These are phyloP conservation scores for Trichosanthes cucumerina DNA, from an alignment of 306 rosid genomes.

Conservation along the genomic window DNA sequence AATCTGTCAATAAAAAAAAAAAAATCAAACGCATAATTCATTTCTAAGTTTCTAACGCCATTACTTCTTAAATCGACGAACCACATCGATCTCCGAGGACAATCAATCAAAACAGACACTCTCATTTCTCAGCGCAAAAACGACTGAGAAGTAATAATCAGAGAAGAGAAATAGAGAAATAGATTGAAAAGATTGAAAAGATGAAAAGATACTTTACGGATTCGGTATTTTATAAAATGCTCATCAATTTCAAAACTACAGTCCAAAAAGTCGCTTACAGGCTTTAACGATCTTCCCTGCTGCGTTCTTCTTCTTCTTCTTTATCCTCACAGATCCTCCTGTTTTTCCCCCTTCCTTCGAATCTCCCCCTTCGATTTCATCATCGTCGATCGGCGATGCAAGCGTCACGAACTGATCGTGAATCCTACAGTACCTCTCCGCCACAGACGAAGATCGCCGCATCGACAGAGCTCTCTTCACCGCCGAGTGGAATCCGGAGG, in stretches of 20 bases:
- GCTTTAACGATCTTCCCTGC: slow-evolving; percentile 54
- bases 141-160: background rate
- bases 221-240: background rate
- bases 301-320: slow-evolving; percentile 3
- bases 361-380: background rate
- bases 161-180: no score
- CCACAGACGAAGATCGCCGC: slow-evolving; percentile 67
- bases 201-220: background rate
- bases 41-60: no score
- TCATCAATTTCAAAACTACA: background rate
- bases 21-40: no score
- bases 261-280: slow-evolving; percentile 50
- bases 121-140: background rate
- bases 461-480: slow-evolving; percentile 53
- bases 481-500: slow-evolving; percentile 31
- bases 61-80: no score
- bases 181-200: no score
- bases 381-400: slow-evolving; percentile 21
- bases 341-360: background rate
- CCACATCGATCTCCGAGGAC: no score
- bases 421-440: slow-evolving; percentile 73
- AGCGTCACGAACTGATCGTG: slow-evolving; percentile 42
- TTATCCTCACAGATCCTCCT: slow-evolving; percentile 17
- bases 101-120: background rate
- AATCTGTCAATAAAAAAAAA: no score